phyloP scores from a whole-genome alignment of 352 stramenopile genomes.

The Phytophthora aleatoria region DNA sequence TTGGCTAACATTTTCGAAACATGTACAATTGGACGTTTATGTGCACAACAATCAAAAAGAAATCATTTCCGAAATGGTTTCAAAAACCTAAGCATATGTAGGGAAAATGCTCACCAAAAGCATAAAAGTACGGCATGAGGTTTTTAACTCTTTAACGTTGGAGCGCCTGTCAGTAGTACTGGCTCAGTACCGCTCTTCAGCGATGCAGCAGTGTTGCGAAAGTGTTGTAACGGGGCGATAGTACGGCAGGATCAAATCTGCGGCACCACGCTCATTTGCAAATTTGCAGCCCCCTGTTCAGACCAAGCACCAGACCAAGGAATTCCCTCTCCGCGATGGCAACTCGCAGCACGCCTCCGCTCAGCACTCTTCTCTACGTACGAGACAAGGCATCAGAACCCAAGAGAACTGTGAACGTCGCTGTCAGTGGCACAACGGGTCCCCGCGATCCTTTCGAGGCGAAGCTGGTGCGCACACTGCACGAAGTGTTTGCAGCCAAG shows the following conservation, averaged over 20 bases:
- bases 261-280: conserved; percentile 14
- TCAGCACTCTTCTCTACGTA: conserved; percentile 20
- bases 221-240: conserved; percentile 3
- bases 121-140: background rate
- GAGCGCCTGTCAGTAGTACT: background rate
- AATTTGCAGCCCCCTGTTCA: conserved; percentile 3
- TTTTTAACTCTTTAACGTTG: background rate
- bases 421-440: background rate
- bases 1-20: background rate
- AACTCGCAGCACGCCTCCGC: background rate
- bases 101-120: background rate
- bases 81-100: background rate
- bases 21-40: conserved; percentile 2
- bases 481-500: conserved; percentile 2
- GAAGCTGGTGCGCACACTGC: conserved; percentile 4
- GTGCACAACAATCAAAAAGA: background rate
- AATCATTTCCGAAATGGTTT: too few species aligned
- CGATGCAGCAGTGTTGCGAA: background rate
- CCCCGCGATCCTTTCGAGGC: conserved; percentile 1
- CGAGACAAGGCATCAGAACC: conserved; percentile 9
- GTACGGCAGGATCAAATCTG: conserved; percentile 4
- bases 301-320: conserved; percentile 1
- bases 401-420: background rate
- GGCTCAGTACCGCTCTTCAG: background rate
- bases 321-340: conserved; percentile 1